These are phyloP conservation scores for Zymoseptoria ardabiliae DNA, from an alignment of 2,329 filamentous ascomycete species.

Conservation along the genomic window DNA sequence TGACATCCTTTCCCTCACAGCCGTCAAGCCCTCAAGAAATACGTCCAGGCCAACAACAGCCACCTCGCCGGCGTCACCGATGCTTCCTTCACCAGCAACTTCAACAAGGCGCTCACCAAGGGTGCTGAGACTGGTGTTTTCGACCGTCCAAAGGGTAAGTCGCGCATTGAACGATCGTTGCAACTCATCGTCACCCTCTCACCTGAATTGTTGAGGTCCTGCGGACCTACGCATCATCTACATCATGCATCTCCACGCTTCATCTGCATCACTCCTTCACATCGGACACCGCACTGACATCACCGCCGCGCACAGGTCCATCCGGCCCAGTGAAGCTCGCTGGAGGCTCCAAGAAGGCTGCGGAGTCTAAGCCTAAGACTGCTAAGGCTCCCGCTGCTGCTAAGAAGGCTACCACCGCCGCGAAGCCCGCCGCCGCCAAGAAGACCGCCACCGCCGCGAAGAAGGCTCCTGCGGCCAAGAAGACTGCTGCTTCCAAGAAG, in stretches of 20 bases:
- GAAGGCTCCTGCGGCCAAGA: conserved; percentile 36
- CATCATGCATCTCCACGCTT: conserved; percentile 1
- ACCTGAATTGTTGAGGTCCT: conserved; percentile 5
- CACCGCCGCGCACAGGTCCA: conserved; percentile 48
- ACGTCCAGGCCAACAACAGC: conserved; percentile 65
- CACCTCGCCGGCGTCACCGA: conserved; percentile 44
- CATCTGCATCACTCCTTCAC: conserved; percentile 1
- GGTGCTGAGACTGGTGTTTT: conserved; percentile 85
- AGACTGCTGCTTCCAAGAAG: conserved; percentile 48
- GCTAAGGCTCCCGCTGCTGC: conserved; percentile 11
- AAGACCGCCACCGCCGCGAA: conserved; percentile 37
- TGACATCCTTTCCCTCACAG: conserved; percentile 35
- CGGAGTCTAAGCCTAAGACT: conserved; percentile 33
- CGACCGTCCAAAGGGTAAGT: conserved; percentile 81
- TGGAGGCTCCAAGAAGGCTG: conserved; percentile 26
- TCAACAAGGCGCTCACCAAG: conserved; percentile 76
- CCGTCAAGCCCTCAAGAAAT: conserved; percentile 68
- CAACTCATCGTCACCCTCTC: conserved; percentile 8
- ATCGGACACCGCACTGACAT: conserved; percentile 18
- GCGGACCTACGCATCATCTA: conserved; percentile 4
- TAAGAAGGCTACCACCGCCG: conserved; percentile 34
- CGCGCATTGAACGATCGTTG: conserved; percentile 18
- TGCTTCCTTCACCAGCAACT: conserved; percentile 60
- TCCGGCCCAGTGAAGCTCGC: conserved; percentile 84
- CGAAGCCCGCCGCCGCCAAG: conserved; percentile 28